Conservation (phyloP, 1,284 basidiomycete genomes). For the Pterula multifida region DNA sequence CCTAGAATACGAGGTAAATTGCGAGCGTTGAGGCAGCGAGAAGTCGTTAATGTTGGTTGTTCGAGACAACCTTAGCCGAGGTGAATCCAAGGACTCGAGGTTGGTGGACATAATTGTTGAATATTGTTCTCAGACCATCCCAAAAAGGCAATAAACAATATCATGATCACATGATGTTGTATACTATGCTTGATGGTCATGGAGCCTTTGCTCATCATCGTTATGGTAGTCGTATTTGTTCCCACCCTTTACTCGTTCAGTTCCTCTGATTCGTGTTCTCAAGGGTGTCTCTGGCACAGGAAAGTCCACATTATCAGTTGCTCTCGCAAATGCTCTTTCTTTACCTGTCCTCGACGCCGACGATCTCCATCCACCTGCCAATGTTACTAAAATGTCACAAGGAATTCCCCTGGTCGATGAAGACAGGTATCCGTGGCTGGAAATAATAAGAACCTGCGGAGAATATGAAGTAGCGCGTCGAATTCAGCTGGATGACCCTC, state of each 20-base stretch:
- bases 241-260: constrained; percentile 1
- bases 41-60: not conserved
- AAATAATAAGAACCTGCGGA: constrained; percentile 57
- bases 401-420: constrained; percentile 74
- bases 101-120: not conserved
- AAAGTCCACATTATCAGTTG: constrained; percentile 77
- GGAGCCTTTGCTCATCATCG: constrained; percentile 25
- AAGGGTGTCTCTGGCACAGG: constrained; percentile 76
- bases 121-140: not conserved
- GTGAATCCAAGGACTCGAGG: not conserved
- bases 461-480: constrained; percentile 18
- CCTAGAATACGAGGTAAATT: not conserved
- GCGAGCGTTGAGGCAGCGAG: not conserved
- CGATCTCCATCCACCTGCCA: constrained; percentile 71
- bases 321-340: constrained; percentile 46
- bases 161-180: not conserved
- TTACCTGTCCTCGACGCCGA: constrained; percentile 86
- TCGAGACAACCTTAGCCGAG: not conserved
- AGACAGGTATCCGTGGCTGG: constrained; percentile 84
- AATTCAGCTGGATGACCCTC: constrained; percentile 8
- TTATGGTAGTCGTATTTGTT: constrained; percentile 28
- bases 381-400: constrained; percentile 81
- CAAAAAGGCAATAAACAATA: not conserved
- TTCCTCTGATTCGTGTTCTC: not conserved
- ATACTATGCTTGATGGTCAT: not conserved